Evolutionary conservation across 2,329 filamentous ascomycete genomes (phyloP).

Genomic region (Xylariaceae sp.): DNA sequence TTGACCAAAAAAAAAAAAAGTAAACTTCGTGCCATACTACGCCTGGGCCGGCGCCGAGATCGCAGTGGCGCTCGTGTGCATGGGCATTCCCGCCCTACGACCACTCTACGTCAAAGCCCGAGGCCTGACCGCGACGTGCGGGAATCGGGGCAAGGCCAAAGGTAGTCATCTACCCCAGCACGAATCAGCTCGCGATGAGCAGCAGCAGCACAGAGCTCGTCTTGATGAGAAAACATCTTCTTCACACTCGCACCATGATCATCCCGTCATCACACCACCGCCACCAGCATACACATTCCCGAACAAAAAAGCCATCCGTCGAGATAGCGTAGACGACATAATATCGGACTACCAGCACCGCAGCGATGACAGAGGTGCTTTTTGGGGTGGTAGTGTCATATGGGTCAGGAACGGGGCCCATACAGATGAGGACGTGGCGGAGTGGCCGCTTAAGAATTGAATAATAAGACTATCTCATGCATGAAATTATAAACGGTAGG

Average conservation of each 20-base stretch:
- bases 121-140: conserved; percentile 20
- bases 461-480: too few species aligned
- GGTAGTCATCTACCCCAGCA: conserved; percentile 27
- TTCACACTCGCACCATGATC: conserved; percentile 19
- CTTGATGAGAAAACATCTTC: too few species aligned
- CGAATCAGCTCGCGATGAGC: too few species aligned
- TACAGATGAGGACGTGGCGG: conserved; percentile 21
- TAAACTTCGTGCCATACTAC: conserved; percentile 28
- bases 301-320: conserved; percentile 9
- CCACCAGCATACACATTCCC: conserved; percentile 17
- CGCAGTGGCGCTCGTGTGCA: conserved; percentile 26
- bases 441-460: conserved; percentile 26
- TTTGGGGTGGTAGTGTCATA: too few species aligned
- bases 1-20: conserved; percentile 9
- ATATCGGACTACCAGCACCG: conserved; percentile 26
- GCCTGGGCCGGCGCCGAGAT: conserved; percentile 29
- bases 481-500: too few species aligned
- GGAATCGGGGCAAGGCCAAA: conserved; percentile 13
- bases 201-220: too few species aligned
- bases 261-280: conserved; percentile 18
- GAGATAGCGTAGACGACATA: conserved; percentile 31
- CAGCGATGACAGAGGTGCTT: too few species aligned
- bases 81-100: conserved; percentile 24
- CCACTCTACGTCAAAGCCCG: conserved; percentile 25
- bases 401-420: conserved; percentile 30